phyloP scores from a whole-genome alignment of 306 rosid genomes.

The Delonix regia region DNA sequence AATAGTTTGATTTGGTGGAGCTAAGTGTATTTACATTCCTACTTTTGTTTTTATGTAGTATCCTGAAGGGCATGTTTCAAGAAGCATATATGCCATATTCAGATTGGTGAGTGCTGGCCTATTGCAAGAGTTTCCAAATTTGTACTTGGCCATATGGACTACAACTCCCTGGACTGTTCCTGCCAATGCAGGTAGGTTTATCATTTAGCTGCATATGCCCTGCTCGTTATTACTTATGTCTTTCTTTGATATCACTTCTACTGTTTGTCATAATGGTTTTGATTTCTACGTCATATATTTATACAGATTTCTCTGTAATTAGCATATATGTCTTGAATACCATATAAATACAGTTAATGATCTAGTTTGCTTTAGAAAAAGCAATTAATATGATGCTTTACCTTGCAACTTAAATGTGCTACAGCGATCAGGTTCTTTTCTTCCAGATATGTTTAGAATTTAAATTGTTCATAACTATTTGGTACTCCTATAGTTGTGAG shows the following conservation, averaged over 20 bases:
- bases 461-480: neutral
- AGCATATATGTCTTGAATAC: conserved; percentile 33
- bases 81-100: conserved; percentile 85
- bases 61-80: conserved; percentile 92
- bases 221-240: conserved; percentile 14
- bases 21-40: conserved; percentile 34
- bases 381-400: conserved; percentile 27
- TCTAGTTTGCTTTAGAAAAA: conserved; percentile 3
- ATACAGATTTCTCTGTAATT: conserved; percentile 5
- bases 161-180: conserved; percentile 99
- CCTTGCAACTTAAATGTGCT: conserved; percentile 20
- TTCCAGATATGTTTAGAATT: neutral
- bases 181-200: conserved; percentile 90
- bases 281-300: neutral
- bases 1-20: conserved; percentile 21
- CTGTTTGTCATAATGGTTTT: conserved; percentile 23
- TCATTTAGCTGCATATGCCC: conserved; percentile 38
- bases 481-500: conserved; percentile 3
- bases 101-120: conserved; percentile 67
- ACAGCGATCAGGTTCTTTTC: neutral
- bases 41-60: conserved; percentile 60
- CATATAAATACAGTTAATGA: conserved; percentile 4
- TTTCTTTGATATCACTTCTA: conserved; percentile 11
- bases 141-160: conserved; percentile 93
- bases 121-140: conserved; percentile 74